Conservation (phyloP, 2,329 filamentous ascomycete species). For the Berkeleyomyces basicola region DNA sequence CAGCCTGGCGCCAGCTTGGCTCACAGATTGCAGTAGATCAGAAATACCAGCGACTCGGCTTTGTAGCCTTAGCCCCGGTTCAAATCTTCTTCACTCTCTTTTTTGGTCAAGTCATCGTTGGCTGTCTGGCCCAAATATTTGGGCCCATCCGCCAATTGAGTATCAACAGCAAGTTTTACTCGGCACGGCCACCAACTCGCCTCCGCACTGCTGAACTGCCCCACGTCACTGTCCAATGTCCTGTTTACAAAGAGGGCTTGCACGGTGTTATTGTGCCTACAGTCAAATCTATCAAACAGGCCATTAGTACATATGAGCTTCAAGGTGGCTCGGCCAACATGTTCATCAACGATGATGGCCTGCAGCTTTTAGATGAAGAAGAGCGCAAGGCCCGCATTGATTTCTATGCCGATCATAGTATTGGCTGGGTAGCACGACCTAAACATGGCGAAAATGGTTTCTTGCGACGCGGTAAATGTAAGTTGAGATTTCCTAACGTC, state of each 20-base stretch:
- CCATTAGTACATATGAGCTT: slow-evolving; percentile 60
- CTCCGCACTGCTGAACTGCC: slow-evolving; percentile 42
- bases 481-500: not conserved
- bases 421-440: slow-evolving; percentile 52
- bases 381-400: slow-evolving; percentile 47
- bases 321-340: slow-evolving; percentile 66
- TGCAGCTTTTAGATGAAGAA: slow-evolving; percentile 49
- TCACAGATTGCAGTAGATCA: slow-evolving; percentile 51
- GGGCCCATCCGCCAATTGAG: slow-evolving; percentile 59
- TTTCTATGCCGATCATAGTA: slow-evolving; percentile 52
- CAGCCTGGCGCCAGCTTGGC: slow-evolving; percentile 52
- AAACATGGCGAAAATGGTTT: slow-evolving; percentile 48
- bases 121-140: slow-evolving; percentile 58
- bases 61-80: slow-evolving; percentile 49
- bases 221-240: slow-evolving; percentile 70
- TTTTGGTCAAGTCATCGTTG: slow-evolving; percentile 63
- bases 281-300: slow-evolving; percentile 59
- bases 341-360: slow-evolving; percentile 60
- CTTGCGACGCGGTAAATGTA: slow-evolving; percentile 41
- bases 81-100: slow-evolving; percentile 72
- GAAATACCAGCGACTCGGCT: slow-evolving; percentile 43
- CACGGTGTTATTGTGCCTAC: slow-evolving; percentile 59
- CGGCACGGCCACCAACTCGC: slow-evolving; percentile 49
- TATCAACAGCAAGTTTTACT: slow-evolving; percentile 69
- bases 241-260: slow-evolving; percentile 76